Conservation (phyloP, 106 monocot genomes). For the Ottelia alismoides region DNA sequence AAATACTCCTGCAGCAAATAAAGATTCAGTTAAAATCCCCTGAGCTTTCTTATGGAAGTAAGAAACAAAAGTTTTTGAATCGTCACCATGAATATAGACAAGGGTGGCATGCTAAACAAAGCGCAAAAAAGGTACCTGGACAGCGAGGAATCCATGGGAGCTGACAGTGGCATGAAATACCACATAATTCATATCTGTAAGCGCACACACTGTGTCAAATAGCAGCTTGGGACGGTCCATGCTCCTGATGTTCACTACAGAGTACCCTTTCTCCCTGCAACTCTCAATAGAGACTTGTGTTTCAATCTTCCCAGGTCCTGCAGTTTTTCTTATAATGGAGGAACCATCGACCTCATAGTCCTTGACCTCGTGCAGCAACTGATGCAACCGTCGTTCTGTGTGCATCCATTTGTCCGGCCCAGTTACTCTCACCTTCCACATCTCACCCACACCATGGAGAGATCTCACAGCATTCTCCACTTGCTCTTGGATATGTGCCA, state of each 20-base stretch:
- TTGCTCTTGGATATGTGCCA: no score
- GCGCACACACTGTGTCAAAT: slow-evolving; percentile 60
- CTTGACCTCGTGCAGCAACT: no score
- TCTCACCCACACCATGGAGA: no score
- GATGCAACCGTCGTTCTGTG: no score
- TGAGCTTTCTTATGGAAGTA: slow-evolving; percentile 1
- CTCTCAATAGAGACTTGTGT: slow-evolving; percentile 28
- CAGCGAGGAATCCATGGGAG: slow-evolving; percentile 25
- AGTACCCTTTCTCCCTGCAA: slow-evolving; percentile 45
- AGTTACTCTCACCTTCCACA: no score
- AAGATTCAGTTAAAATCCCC: no score
- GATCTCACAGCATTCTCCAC: no score
- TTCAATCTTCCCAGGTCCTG: background rate
- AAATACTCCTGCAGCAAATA: slow-evolving; percentile 79
- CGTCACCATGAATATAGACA: no score
- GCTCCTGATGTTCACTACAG: slow-evolving; percentile 44
- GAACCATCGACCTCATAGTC: no score
- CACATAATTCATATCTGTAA: slow-evolving; percentile 59
- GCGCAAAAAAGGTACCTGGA: slow-evolving; percentile 16
- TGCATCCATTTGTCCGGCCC: no score
- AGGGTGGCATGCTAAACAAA: background rate
- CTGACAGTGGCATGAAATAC: slow-evolving; percentile 55
- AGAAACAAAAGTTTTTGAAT: no score
- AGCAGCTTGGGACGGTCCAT: slow-evolving; percentile 53
- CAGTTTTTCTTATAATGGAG: no score